Conservation (phyloP, 2,329 filamentous ascomycete genomes). For the Knoxdaviesia capensis region DNA sequence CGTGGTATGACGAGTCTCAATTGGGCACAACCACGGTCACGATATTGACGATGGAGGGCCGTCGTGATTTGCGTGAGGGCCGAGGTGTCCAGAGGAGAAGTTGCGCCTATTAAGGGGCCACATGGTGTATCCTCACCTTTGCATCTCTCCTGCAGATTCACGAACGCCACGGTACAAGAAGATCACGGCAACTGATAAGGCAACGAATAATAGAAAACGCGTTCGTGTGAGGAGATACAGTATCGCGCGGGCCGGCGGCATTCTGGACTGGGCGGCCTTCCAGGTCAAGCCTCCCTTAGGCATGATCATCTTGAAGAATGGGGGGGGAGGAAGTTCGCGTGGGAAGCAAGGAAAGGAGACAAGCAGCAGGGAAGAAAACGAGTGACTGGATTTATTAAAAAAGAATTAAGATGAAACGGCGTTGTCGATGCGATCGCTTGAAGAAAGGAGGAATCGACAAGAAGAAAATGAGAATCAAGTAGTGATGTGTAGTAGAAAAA, state of each 20-base stretch:
- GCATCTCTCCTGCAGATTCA: constrained; percentile 66
- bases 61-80: neutral
- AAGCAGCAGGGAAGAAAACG: neutral
- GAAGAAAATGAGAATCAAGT: neutral
- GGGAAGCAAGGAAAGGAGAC: neutral
- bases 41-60: neutral
- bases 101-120: no score
- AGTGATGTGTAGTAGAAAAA: neutral
- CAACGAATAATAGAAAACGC: constrained; percentile 56
- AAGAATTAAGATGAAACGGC: neutral
- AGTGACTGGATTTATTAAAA: neutral
- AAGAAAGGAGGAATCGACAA: neutral
- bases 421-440: neutral
- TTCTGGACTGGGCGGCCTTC: constrained; percentile 66
- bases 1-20: constrained; percentile 1
- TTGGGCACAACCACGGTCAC: neutral
- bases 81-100: constrained; percentile 11
- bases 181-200: constrained; percentile 43
- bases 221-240: constrained; percentile 54
- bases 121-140: constrained; percentile 38
- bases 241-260: constrained; percentile 59
- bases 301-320: constrained; percentile 50
- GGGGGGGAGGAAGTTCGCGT: neutral
- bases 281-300: constrained; percentile 80
- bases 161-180: constrained; percentile 78